These are phyloP conservation scores for Hysterium pulicare DNA, from an alignment of 2,329 filamentous ascomycete genomes.

Conservation along the genomic window DNA sequence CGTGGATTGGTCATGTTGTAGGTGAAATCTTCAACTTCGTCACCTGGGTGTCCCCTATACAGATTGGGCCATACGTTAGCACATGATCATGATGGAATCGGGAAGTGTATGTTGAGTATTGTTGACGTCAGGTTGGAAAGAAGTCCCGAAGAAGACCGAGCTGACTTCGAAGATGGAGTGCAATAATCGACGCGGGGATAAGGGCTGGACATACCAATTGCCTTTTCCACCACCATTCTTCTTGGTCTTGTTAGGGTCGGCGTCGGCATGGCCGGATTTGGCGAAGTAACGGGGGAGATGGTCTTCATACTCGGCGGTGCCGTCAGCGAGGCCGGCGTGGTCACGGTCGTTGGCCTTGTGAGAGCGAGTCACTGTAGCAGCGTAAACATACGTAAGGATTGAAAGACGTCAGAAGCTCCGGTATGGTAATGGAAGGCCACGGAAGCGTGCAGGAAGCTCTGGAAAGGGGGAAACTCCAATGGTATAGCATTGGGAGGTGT, in stretches of 20 bases:
- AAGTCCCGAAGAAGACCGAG: not conserved
- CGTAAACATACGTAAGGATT: not conserved
- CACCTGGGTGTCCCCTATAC: slow-evolving; percentile 78
- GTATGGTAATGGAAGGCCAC: slow-evolving; percentile 8
- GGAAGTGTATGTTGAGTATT: not conserved
- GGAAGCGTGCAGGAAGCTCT: not conserved
- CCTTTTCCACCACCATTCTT: slow-evolving; percentile 91
- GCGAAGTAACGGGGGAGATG: slow-evolving; percentile 88
- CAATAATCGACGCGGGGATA: not conserved
- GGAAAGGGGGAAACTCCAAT: not conserved
- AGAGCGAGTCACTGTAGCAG: slow-evolving; percentile 81
- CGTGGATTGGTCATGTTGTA: slow-evolving; percentile 84
- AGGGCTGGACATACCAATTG: slow-evolving; percentile 70
- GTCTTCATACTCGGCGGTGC: slow-evolving; percentile 65
- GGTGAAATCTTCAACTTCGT: slow-evolving; percentile 78
- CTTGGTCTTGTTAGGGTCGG: slow-evolving; percentile 90
- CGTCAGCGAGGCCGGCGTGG: slow-evolving; percentile 75
- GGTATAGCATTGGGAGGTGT: too few species aligned
- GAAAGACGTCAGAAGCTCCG: not conserved
- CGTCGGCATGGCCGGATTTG: slow-evolving; percentile 76
- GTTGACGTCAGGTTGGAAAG: slow-evolving; percentile 9
- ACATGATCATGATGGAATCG: too few species aligned
- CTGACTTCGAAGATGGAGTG: slow-evolving; percentile 1
- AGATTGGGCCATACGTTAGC: too few species aligned
- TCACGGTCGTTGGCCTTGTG: slow-evolving; percentile 95